Conservation (phyloP, 169 alveolate species). For the Plasmodium billcollinsi region DNA sequence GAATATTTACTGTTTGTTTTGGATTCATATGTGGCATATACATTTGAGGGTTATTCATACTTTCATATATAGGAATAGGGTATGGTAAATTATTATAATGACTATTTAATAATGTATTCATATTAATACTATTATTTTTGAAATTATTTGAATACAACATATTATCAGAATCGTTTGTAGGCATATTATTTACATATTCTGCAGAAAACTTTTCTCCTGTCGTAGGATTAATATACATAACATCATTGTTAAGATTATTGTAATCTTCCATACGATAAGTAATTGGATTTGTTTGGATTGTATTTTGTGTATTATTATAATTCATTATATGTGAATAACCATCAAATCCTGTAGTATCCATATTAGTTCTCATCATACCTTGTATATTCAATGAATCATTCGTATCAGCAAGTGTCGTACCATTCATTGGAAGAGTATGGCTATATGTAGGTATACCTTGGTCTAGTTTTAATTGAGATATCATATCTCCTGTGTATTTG, state of each 20-base stretch:
- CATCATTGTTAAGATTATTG: constrained; percentile 18
- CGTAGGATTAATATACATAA: constrained; percentile 51
- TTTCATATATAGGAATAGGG: constrained; percentile 69
- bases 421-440: constrained; percentile 62
- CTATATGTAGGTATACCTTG: constrained; percentile 43
- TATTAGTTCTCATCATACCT: constrained; percentile 68
- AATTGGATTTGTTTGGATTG: constrained; percentile 39
- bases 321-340: constrained; percentile 62
- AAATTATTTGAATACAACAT: constrained; percentile 53
- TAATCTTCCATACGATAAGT: constrained; percentile 52
- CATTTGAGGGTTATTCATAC: constrained; percentile 77
- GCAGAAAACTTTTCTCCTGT: constrained; percentile 54
- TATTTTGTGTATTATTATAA: constrained; percentile 73
- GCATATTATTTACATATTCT: constrained; percentile 37
- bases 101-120: constrained; percentile 19
- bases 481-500: constrained; percentile 48
- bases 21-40: constrained; percentile 62
- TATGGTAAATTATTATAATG: constrained; percentile 47
- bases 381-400: constrained; percentile 53
- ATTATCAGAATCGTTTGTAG: constrained; percentile 36
- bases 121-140: constrained; percentile 39
- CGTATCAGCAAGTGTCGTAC: constrained; percentile 19
- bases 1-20: constrained; percentile 19
- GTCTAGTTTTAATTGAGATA: constrained; percentile 49
- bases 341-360: constrained; percentile 63